Percentiles rank a stretch among this genome's conserved stretches.
Conservation (phyloP, 1,284 basidiomycete species). For the Psilocybe mexicana region DNA sequence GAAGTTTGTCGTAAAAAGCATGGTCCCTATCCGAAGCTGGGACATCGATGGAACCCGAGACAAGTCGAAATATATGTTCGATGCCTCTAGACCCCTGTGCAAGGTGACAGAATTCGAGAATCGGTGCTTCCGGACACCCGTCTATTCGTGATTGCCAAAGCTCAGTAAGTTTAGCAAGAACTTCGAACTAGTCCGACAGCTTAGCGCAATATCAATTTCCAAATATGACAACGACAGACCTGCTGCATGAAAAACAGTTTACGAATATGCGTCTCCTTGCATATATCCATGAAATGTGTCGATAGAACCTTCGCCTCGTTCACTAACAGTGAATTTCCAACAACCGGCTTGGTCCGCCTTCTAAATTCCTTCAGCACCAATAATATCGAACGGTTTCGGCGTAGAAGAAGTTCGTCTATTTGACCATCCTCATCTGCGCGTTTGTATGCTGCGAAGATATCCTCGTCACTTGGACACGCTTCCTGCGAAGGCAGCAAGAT, state of each 20-base stretch:
- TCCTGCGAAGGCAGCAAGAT: constrained; percentile 25
- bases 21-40: constrained; percentile 38
- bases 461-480: constrained; percentile 39
- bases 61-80: constrained; percentile 39
- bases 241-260: constrained; percentile 55
- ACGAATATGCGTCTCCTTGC: constrained; percentile 39
- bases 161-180: constrained; percentile 44
- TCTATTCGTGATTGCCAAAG: constrained; percentile 49
- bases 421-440: constrained; percentile 15
- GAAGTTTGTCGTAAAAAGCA: constrained; percentile 41
- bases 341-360: constrained; percentile 21
- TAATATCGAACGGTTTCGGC: constrained; percentile 37
- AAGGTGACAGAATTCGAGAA: constrained; percentile 38
- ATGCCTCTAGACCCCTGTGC: constrained; percentile 27
- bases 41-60: constrained; percentile 43
- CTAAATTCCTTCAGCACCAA: constrained; percentile 35
- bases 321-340: constrained; percentile 36
- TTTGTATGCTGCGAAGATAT: constrained; percentile 36
- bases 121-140: constrained; percentile 46
- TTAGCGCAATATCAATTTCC: not conserved
- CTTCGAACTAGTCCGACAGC: constrained; percentile 42
- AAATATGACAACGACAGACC: constrained; percentile 28
- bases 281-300: constrained; percentile 47
- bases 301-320: constrained; percentile 42
- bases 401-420: constrained; percentile 28